Base-by-base conservation (phyloP, 768 basidiomycete genomes). In the Lactarius pseudohatsudake region DNA sequence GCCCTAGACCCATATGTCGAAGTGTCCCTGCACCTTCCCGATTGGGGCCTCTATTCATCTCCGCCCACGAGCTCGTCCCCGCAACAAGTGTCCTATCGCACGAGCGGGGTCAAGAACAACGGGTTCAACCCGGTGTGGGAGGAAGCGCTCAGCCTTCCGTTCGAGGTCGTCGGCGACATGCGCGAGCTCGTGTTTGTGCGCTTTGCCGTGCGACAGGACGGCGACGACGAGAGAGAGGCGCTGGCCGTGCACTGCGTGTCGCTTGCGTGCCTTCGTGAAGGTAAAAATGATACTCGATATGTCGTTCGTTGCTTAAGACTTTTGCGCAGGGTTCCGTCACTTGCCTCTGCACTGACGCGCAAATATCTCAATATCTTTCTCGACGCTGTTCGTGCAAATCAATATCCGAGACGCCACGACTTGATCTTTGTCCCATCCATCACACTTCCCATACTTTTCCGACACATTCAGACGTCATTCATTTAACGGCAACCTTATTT, bases 51-150 rank as follows among this genome's bases (percentile, higher is more conserved):
- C 47, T 71, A 73, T 13, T 73, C 77, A 0, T 74, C 72, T 62
- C 70, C 73, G 22, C 76, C 71, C 1, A 68, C 73, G 2, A 75
- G 77, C 36, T 69, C 75, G 6, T 72, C 79, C 4, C 79, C 81
- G 34, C 79, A 82, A 28, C 80, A 82, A 6, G 75, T 88, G n/a
- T 80, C 81, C 4, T 75, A 75, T 62, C 81, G 83, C 53, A 96
- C 93, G 4, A 77, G 76, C 26, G 79, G 82, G 0, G 85, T 96
- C 63, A 86, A 85, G 77, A 89, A 92, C 75, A 96, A 96, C 73
- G 93, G 95, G 0, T 95, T 96, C 79, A 97, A 97, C 75, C 96
- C 96, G 0, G 78, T 85, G 1, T 98, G 95, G 92, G 82, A 92
- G 68, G 86, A 94, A 72, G 74, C 75, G 45, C 76, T 95, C 30